Percentiles rank a stretch among this genome's conserved stretches.
Conservation (phyloP, 2,329 filamentous ascomycete genomes). For the Pyrenophora teres region DNA sequence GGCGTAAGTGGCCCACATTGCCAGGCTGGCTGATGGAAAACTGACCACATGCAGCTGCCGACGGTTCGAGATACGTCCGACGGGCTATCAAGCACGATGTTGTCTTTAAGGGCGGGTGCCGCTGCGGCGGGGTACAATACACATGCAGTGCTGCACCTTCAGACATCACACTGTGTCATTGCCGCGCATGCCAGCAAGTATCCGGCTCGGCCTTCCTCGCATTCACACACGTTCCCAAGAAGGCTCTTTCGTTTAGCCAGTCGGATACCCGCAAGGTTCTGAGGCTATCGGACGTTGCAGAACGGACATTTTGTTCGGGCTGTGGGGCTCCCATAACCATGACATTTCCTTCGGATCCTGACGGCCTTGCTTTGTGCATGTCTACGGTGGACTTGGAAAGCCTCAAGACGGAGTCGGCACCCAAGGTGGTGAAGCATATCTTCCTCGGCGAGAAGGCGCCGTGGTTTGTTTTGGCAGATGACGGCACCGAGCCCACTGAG, state of each 20-base stretch:
- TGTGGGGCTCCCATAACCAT: conserved; percentile 56
- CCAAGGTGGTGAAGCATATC: conserved; percentile 49
- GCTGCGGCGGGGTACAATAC: conserved; percentile 52
- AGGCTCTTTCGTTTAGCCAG: conserved; percentile 43
- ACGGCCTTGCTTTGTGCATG: conserved; percentile 44
- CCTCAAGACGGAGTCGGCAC: conserved; percentile 34
- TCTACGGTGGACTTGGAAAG: conserved; percentile 51
- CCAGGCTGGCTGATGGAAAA: not conserved
- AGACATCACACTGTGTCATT: conserved; percentile 53
- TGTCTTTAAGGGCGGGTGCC: conserved; percentile 50
- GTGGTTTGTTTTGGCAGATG: conserved; percentile 37
- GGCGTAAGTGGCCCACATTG: conserved; percentile 27
- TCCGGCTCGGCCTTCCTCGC: conserved; percentile 54
- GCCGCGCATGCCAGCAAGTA: conserved; percentile 55
- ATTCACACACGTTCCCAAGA: conserved; percentile 47
- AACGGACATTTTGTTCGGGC: conserved; percentile 51
- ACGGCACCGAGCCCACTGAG: conserved; percentile 35
- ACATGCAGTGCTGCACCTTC: conserved; percentile 44
- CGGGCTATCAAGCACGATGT: conserved; percentile 14
- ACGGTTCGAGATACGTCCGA: conserved; percentile 30
- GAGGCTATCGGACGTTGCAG: conserved; percentile 49
- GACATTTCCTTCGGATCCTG: conserved; percentile 43
- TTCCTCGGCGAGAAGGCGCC: conserved; percentile 50
- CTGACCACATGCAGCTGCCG: conserved; percentile 22
- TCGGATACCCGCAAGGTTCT: conserved; percentile 38